Percentiles rank a stretch among this genome's conserved stretches.
phyloP scores from a whole-genome alignment of 768 basidiomycete species.

The Mycena latifolia region DNA sequence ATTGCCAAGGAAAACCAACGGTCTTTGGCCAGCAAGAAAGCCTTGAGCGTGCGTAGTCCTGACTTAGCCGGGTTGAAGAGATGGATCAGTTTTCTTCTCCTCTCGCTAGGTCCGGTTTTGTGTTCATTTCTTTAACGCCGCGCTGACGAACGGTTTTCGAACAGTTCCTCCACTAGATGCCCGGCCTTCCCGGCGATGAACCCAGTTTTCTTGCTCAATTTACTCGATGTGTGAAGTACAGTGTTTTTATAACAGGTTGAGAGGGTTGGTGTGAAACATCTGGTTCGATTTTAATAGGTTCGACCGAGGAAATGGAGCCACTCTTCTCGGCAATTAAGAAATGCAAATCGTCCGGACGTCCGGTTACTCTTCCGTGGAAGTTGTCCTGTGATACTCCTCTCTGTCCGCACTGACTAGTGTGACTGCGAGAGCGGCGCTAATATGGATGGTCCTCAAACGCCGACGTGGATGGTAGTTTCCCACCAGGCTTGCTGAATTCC shows the following conservation, averaged over 20 bases:
- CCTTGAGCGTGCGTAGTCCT: too few relatives aligned
- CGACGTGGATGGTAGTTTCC: slow-evolving; percentile 1
- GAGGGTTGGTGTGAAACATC: too few relatives aligned
- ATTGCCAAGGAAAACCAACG: too few relatives aligned
- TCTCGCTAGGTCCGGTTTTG: too few relatives aligned
- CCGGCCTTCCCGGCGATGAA: neutral
- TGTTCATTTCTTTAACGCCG: slow-evolving; percentile 1
- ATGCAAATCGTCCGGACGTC: neutral
- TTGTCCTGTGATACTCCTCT: neutral
- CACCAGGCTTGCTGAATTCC: neutral
- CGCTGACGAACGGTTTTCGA: neutral
- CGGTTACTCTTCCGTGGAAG: neutral
- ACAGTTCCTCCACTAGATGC: neutral
- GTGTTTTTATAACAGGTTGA: too few relatives aligned
- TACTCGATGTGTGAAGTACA: neutral
- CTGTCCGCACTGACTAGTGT: neutral
- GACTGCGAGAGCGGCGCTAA: slow-evolving; percentile 18
- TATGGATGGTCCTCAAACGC: slow-evolving; percentile 16
- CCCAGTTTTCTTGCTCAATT: too few relatives aligned
- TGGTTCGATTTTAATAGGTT: too few relatives aligned
- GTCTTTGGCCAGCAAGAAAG: too few relatives aligned
- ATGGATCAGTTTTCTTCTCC: too few relatives aligned
- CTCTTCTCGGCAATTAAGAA: neutral
- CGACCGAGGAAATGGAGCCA: neutral
- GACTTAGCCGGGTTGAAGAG: too few relatives aligned